Conservation (phyloP, 495 filamentous ascomycete species). For the Annulohypoxylon nitens region DNA sequence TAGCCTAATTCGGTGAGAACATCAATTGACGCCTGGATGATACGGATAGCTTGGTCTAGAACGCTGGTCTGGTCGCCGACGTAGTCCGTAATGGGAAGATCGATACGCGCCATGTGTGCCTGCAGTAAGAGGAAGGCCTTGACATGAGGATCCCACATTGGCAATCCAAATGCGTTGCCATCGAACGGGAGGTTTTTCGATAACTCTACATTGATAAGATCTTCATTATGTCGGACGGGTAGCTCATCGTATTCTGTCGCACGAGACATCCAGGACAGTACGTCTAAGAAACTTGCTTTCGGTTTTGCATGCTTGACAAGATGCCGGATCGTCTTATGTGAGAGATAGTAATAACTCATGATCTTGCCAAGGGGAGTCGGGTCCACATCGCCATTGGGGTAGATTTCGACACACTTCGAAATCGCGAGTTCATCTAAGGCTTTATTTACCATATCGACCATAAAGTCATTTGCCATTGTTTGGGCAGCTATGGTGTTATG, state of each 20-base stretch:
- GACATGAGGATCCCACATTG: constrained; percentile 98
- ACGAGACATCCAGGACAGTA: constrained; percentile 89
- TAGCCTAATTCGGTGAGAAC: constrained; percentile 92
- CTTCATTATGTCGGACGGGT: constrained; percentile 98
- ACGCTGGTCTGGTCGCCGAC: constrained; percentile 89
- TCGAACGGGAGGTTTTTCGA: constrained; percentile 79
- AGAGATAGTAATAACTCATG: constrained; percentile 99
- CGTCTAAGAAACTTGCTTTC: constrained; percentile 84
- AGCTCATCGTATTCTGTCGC: constrained; percentile 98
- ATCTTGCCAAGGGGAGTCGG: constrained; percentile 94
- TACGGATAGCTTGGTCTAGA: constrained; percentile 95
- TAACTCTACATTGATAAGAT: constrained; percentile 95
- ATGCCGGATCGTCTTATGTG: constrained; percentile 92
- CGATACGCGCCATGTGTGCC: constrained; percentile 92
- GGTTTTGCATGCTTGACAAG: constrained; percentile 81
- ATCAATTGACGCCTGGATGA: constrained; percentile 92
- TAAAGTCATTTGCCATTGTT: constrained; percentile 86
- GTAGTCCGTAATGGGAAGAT: constrained; percentile 95
- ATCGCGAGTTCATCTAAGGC: constrained; percentile 83
- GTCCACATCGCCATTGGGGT: constrained; percentile 90
- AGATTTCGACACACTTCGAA: constrained; percentile 83
- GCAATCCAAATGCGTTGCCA: constrained; percentile 68
- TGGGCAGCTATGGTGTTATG: constrained; percentile 91
- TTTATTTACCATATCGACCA: constrained; percentile 89
- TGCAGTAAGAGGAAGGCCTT: constrained; percentile 96